These are phyloP conservation scores for Elaeis guineensis DNA, from an alignment of 176 grass and related monocot genomes.

Conservation along the genomic window DNA sequence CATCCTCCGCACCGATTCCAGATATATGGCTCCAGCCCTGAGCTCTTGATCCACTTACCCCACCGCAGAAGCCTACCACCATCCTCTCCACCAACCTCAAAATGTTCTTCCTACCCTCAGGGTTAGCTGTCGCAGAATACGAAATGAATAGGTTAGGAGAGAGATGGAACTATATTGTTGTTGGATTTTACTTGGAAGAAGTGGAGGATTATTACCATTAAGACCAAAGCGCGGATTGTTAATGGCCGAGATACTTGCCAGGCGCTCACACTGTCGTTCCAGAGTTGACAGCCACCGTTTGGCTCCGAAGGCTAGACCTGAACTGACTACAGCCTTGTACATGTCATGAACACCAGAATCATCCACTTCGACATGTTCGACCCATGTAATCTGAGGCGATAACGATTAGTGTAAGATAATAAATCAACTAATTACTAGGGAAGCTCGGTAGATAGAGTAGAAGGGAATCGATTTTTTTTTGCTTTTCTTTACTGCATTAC, in stretches of 20 bases:
- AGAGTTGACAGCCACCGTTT: constrained; percentile 32
- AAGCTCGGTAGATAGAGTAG: too few relatives aligned
- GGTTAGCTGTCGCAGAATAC: constrained; percentile 19
- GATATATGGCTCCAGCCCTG: constrained; percentile 27
- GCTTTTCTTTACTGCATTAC: constrained; percentile 12
- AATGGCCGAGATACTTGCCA: constrained; percentile 26
- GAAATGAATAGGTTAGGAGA: neutral
- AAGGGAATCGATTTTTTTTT: neutral
- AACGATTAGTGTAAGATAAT: neutral
- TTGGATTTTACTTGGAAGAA: neutral
- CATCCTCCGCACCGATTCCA: constrained; percentile 27
- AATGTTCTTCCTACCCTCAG: constrained; percentile 27
- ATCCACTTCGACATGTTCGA: constrained; percentile 55
- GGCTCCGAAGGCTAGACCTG: constrained; percentile 45
- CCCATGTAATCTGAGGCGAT: constrained; percentile 29
- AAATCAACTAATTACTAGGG: too few relatives aligned
- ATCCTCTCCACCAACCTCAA: constrained; percentile 45
- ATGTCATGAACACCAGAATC: constrained; percentile 19
- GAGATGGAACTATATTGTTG: neutral
- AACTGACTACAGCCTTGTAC: constrained; percentile 21
- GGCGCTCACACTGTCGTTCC: constrained; percentile 33
- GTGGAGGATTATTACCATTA: neutral
- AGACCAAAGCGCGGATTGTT: constrained; percentile 10
- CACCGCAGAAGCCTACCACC: constrained; percentile 20
- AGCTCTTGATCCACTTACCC: constrained; percentile 15